Evolutionary conservation across 2,329 filamentous ascomycete genomes (phyloP).

Genomic region (Exutisphaerella laricina): DNA sequence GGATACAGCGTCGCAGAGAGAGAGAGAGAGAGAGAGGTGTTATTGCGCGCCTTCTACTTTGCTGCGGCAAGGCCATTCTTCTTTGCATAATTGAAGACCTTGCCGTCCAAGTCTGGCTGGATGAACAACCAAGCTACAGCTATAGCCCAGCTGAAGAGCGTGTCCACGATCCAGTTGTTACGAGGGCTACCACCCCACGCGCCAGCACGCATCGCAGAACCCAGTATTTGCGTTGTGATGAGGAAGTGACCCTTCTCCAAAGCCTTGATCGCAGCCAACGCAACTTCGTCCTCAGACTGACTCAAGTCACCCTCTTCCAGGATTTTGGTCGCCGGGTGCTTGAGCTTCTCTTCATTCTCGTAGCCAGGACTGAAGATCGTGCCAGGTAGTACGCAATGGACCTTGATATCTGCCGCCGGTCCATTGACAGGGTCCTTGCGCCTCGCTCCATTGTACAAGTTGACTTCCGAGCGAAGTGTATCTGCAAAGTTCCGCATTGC

Average conservation of each 20-base stretch:
- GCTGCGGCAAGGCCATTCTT: conserved; percentile 40
- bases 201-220: conserved; percentile 62
- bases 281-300: conserved; percentile 74
- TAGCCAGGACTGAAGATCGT: conserved; percentile 74
- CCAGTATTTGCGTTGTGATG: conserved; percentile 69
- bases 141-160: conserved; percentile 50
- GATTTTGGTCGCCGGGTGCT: conserved; percentile 71
- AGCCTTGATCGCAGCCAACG: conserved; percentile 61
- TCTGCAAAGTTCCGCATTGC: conserved; percentile 81
- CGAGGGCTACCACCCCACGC: conserved; percentile 49
- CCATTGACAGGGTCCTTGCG: conserved; percentile 34
- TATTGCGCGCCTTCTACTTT: conserved; percentile 1
- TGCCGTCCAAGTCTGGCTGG: conserved; percentile 52
- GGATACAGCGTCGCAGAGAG: too few species aligned
- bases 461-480: conserved; percentile 73
- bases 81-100: conserved; percentile 54
- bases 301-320: conserved; percentile 78
- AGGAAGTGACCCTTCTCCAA: conserved; percentile 77
- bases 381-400: conserved; percentile 79
- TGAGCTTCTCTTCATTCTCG: conserved; percentile 68
- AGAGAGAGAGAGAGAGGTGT: too few species aligned
- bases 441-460: conserved; percentile 69
- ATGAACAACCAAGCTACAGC: conserved; percentile 53
- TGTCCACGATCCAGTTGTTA: conserved; percentile 51
- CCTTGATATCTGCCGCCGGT: conserved; percentile 61